Percentiles rank a stretch among this genome's conserved stretches.
Conservation (phyloP, 2,329 filamentous ascomycete genomes). For the Fusarium sp. region DNA sequence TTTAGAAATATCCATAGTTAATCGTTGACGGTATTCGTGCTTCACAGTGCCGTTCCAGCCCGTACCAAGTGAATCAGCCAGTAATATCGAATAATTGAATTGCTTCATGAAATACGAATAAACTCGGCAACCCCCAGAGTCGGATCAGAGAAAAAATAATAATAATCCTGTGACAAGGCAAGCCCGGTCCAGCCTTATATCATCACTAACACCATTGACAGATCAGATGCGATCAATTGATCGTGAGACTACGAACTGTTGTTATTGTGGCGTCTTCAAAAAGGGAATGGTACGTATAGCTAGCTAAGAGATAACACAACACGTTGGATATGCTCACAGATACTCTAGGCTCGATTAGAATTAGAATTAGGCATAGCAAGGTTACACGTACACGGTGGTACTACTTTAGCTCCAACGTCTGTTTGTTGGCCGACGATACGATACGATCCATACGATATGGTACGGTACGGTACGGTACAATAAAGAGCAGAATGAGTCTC, state of each 20-base stretch:
- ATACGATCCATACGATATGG: not conserved
- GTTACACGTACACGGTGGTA: not conserved
- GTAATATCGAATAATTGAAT: not conserved
- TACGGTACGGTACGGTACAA: not conserved
- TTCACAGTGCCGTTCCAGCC: not conserved
- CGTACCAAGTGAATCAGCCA: not conserved
- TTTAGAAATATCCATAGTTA: not conserved
- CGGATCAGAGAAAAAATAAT: not conserved
- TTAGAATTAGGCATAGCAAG: not conserved
- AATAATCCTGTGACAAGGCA: not conserved
- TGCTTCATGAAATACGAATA: not conserved
- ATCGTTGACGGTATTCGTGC: not conserved
- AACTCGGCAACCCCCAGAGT: not conserved
- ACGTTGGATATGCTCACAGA: not conserved
- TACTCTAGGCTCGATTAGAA: not conserved
- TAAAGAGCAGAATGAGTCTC: not conserved
- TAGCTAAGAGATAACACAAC: not conserved
- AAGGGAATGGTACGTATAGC: constrained; percentile 1
- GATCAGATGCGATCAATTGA: constrained; percentile 2
- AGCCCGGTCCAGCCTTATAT: constrained; percentile 1
- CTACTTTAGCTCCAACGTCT: constrained; percentile 10
- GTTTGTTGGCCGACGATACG: not conserved
- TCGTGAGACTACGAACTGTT: not conserved
- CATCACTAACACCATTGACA: not conserved
- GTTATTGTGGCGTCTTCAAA: constrained; percentile 21